Conservation (phyloP, 805 yeast genomes). For the Pichia kluyveri region DNA sequence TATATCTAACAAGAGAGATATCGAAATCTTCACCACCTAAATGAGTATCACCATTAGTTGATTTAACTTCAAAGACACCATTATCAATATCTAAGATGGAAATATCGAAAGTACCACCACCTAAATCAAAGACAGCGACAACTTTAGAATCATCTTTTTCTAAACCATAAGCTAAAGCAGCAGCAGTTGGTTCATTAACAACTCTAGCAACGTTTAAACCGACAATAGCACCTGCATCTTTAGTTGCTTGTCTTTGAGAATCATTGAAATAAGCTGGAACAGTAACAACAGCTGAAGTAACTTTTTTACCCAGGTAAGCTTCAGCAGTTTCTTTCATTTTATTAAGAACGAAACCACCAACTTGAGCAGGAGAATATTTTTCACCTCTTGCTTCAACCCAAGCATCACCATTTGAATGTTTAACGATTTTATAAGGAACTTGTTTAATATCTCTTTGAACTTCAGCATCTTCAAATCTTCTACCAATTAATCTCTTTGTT, state of each 20-base stretch:
- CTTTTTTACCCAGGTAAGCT: conserved; percentile 78
- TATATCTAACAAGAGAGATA: conserved; percentile 73
- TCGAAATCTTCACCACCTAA: conserved; percentile 92
- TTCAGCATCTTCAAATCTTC: conserved; percentile 58
- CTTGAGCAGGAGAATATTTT: conserved; percentile 57
- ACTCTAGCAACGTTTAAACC: conserved; percentile 87
- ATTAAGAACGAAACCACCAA: conserved; percentile 69
- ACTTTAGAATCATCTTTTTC: conserved; percentile 51
- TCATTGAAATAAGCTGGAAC: conserved; percentile 89
- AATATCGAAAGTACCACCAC: conserved; percentile 98
- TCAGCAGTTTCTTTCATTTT: conserved; percentile 99
- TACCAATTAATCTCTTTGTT: conserved; percentile 73
- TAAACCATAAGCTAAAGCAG: conserved; percentile 91
- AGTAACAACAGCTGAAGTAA: conserved; percentile 83
- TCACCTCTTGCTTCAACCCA: conserved; percentile 46
- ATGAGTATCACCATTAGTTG: conserved; percentile 94
- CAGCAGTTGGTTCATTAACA: conserved; percentile 87
- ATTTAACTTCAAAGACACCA: conserved; percentile 96
- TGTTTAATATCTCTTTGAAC: conserved; percentile 57
- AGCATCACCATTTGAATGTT: conserved; percentile 59
- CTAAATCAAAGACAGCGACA: conserved; percentile 94
- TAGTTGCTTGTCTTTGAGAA: conserved; percentile 89
- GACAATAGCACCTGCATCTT: conserved; percentile 96
- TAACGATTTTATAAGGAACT: conserved; percentile 55
- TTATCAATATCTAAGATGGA: conserved; percentile 93